Evolutionary conservation across 371 early-diverging fungal species (phyloP).

Genomic region (Dinochytrium kinnereticum): DNA sequence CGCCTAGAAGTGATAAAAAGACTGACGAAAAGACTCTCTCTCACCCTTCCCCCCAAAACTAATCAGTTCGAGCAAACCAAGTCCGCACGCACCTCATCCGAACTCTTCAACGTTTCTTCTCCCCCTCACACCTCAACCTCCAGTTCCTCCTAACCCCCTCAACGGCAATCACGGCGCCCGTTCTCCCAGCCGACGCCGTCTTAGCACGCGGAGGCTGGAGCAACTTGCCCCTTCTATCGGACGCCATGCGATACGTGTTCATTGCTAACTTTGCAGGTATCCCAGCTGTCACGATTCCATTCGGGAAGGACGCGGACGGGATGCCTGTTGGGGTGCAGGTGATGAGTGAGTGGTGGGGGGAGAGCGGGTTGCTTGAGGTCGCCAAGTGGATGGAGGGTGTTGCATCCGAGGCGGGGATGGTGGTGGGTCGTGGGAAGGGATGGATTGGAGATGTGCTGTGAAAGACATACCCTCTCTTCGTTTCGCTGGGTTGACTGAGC

Average conservation of each 20-base stretch:
- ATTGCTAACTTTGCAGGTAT: conserved; percentile 74
- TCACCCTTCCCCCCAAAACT: not conserved
- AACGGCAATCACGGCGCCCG: conserved; percentile 65
- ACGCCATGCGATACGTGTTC: conserved; percentile 64
- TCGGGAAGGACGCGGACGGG: conserved; percentile 56
- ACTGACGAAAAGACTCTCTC: not conserved
- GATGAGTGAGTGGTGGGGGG: conserved; percentile 68
- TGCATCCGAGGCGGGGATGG: conserved; percentile 1
- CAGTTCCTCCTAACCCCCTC: conserved; percentile 59
- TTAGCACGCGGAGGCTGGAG: conserved; percentile 59
- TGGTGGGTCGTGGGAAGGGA: not conserved
- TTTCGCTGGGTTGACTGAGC: too few relatives aligned
- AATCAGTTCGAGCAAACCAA: conserved; percentile 57
- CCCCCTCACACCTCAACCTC: conserved; percentile 17
- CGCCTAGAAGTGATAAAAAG: too few relatives aligned
- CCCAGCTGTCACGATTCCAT: conserved; percentile 70
- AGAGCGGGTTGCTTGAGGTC: conserved; percentile 24
- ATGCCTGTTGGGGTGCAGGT: conserved; percentile 75
- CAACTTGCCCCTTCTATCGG: conserved; percentile 55
- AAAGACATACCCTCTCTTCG: too few relatives aligned
- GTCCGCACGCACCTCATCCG: conserved; percentile 65
- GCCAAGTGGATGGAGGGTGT: conserved; percentile 33
- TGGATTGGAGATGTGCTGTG: conserved; percentile 4
- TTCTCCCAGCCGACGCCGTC: conserved; percentile 48
- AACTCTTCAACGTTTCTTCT: conserved; percentile 57